phyloP scores from a whole-genome alignment of 768 basidiomycete species.

The Tricholomella constricta region DNA sequence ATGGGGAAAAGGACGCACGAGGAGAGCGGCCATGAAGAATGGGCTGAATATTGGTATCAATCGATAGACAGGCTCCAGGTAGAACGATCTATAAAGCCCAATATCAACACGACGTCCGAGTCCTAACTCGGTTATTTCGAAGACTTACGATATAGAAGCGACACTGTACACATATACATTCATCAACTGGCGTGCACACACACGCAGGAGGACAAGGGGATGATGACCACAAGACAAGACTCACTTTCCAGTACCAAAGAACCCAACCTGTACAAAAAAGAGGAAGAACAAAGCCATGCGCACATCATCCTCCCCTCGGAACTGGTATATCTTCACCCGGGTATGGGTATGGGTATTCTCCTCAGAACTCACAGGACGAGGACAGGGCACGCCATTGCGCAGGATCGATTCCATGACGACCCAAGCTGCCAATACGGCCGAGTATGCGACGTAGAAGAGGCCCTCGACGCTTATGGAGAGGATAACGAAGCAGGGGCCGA shows the following conservation, averaged over 20 bases:
- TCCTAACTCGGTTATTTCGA: too few relatives aligned
- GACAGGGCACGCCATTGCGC: slow-evolving; percentile 11
- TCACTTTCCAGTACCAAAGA: slow-evolving; percentile 85
- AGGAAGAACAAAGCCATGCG: slow-evolving; percentile 80
- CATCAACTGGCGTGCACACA: too few relatives aligned
- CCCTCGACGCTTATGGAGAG: slow-evolving; percentile 84
- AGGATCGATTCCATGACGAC: slow-evolving; percentile 55
- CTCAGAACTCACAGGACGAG: slow-evolving; percentile 7
- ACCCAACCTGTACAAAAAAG: slow-evolving; percentile 85
- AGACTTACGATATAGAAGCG: slow-evolving; percentile 83
- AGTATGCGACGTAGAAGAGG: slow-evolving; percentile 75
- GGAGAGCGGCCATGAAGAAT: slow-evolving; percentile 75
- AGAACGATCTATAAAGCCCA: slow-evolving; percentile 60
- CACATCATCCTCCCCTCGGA: slow-evolving; percentile 62
- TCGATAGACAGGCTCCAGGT: slow-evolving; percentile 85
- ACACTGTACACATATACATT: slow-evolving; percentile 49
- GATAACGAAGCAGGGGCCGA: slow-evolving; percentile 74
- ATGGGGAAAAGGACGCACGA: slow-evolving; percentile 47
- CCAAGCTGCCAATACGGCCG: slow-evolving; percentile 65
- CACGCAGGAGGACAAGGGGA: too few relatives aligned
- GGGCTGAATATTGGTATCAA: slow-evolving; percentile 85
- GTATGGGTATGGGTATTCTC: too few relatives aligned
- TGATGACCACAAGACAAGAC: too few relatives aligned
- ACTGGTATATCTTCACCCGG: slow-evolving; percentile 36
- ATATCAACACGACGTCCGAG: too few relatives aligned